These are phyloP conservation scores for Scytalidium lignicola DNA, from an alignment of 2,329 filamentous ascomycete genomes.

Conservation along the genomic window DNA sequence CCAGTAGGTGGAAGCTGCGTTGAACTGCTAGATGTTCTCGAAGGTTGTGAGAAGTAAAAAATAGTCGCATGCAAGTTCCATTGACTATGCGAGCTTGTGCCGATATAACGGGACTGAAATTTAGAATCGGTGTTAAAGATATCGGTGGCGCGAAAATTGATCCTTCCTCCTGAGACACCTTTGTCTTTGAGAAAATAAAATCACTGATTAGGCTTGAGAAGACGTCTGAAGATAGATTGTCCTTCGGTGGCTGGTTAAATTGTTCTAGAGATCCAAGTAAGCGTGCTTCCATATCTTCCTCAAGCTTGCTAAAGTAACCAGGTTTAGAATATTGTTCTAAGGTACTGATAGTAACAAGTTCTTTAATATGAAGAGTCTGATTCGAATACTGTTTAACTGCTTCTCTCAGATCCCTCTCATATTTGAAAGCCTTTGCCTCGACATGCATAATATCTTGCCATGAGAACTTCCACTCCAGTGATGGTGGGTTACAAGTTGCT, in stretches of 20 bases:
- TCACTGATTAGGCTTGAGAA: constrained; percentile 17
- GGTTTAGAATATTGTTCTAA: constrained; percentile 8
- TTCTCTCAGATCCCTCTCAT: constrained; percentile 38
- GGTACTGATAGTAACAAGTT: background rate
- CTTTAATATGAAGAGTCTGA: background rate
- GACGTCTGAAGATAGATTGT: constrained; percentile 11
- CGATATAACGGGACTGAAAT: constrained; percentile 67
- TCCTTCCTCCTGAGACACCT: constrained; percentile 5
- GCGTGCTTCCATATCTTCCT: constrained; percentile 40
- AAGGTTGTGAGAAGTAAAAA: constrained; percentile 71
- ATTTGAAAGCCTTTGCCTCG: constrained; percentile 53
- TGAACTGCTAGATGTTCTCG: constrained; percentile 70
- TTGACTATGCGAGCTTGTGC: constrained; percentile 75
- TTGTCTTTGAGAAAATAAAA: constrained; percentile 13
- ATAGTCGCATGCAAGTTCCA: constrained; percentile 66
- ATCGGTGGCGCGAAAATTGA: constrained; percentile 26
- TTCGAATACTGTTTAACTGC: constrained; percentile 25
- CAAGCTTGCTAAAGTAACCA: constrained; percentile 45
- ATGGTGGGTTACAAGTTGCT: constrained; percentile 44
- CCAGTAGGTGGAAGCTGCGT: constrained; percentile 75
- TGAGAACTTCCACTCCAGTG: constrained; percentile 62
- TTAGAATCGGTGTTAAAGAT: constrained; percentile 59
- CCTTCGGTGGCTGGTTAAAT: constrained; percentile 34
- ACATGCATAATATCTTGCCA: constrained; percentile 65
- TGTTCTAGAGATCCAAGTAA: constrained; percentile 46